Evolutionary conservation across 345 rosid genomes (phyloP).

Genomic region (Acer campestre): DNA sequence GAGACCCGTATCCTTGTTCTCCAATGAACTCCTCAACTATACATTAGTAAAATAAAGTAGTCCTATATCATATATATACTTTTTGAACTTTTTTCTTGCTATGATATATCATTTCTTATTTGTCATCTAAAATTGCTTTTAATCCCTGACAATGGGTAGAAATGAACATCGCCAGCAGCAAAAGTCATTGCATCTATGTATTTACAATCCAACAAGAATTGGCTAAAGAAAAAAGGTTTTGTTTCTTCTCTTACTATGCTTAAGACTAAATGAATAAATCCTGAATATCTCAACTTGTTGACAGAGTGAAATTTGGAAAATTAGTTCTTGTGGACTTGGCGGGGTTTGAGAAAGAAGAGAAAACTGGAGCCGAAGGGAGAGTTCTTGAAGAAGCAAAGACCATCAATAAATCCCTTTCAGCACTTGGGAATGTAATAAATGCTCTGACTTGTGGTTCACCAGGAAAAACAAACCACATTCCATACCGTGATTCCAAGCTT

Average conservation of each 20-base stretch:
- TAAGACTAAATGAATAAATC: slow-evolving; percentile 3
- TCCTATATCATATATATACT: background rate
- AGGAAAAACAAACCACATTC: slow-evolving; percentile 67
- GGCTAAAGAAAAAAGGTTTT: slow-evolving; percentile 58
- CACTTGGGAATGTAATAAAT: slow-evolving; percentile 82
- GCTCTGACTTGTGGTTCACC: slow-evolving; percentile 75
- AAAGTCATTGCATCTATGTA: slow-evolving; percentile 82
- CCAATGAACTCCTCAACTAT: slow-evolving; percentile 1
- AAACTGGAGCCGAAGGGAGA: slow-evolving; percentile 95
- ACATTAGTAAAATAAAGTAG: background rate
- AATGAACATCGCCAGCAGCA: slow-evolving; percentile 91
- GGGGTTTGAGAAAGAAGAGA: slow-evolving; percentile 93
- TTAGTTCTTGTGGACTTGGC: slow-evolving; percentile 85
- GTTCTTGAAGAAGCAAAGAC: slow-evolving; percentile 93
- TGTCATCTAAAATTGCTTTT: slow-evolving; percentile 19
- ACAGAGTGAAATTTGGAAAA: slow-evolving; percentile 66
- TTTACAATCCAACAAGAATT: slow-evolving; percentile 58
- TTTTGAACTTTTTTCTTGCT: background rate
- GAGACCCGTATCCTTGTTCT: slow-evolving; percentile 81
- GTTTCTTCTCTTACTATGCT: slow-evolving; percentile 7
- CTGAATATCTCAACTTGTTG: slow-evolving; percentile 16
- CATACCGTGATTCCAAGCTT: slow-evolving; percentile 93
- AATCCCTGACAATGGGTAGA: slow-evolving; percentile 48
- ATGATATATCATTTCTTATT: background rate
- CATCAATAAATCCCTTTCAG: slow-evolving; percentile 89